Conservation (phyloP, 768 basidiomycete genomes). For the Tricholoma sp. region DNA sequence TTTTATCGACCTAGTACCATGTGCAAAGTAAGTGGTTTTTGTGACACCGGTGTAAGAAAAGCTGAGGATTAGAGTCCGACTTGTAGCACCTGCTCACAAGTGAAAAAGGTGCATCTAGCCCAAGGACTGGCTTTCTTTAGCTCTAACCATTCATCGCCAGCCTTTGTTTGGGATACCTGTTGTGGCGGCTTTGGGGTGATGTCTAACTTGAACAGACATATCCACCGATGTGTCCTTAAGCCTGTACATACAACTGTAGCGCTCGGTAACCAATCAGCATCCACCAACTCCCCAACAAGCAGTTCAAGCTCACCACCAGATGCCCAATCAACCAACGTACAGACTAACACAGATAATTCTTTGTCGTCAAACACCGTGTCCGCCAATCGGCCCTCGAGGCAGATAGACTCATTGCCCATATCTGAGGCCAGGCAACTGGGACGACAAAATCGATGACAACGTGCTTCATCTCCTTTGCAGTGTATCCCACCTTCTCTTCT, state of each 20-base stretch:
- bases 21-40: too few relatives aligned
- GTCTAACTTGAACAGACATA: slow-evolving; percentile 78
- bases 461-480: slow-evolving; percentile 66
- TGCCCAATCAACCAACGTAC: background rate
- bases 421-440: slow-evolving; percentile 18
- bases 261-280: slow-evolving; percentile 25
- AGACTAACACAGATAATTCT: background rate
- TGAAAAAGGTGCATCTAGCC: too few relatives aligned
- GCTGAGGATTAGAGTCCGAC: too few relatives aligned
- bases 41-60: too few relatives aligned
- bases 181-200: slow-evolving; percentile 75
- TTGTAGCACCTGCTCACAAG: too few relatives aligned
- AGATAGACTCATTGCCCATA: slow-evolving; percentile 1
- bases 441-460: slow-evolving; percentile 61
- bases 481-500: slow-evolving; percentile 71
- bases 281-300: slow-evolving; percentile 9
- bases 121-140: too few relatives aligned
- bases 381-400: slow-evolving; percentile 4
- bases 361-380: slow-evolving; percentile 9
- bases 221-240: slow-evolving; percentile 60
- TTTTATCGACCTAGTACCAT: slow-evolving; percentile 60
- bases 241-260: slow-evolving; percentile 45
- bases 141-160: slow-evolving; percentile 27
- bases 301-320: background rate
- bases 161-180: slow-evolving; percentile 75